These are phyloP conservation scores for Macrophomina pseudophaseolina DNA, from an alignment of 2,329 filamentous ascomycete genomes.

Conservation along the genomic window DNA sequence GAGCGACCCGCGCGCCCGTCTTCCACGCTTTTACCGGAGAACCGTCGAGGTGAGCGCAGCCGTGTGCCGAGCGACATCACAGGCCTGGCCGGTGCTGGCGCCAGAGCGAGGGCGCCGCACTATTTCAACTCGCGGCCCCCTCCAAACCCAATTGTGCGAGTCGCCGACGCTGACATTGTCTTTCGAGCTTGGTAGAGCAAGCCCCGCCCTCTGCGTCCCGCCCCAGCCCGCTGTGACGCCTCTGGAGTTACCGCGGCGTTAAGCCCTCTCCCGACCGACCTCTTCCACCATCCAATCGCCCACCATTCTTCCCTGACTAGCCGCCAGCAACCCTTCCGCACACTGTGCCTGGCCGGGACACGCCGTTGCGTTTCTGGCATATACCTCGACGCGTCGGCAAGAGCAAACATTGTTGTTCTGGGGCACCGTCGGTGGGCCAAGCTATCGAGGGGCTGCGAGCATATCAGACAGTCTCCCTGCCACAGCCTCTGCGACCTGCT, in stretches of 20 bases:
- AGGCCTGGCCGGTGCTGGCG: neutral
- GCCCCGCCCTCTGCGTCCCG: conserved; percentile 11
- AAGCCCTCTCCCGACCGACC: conserved; percentile 20
- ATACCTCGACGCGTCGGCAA: neutral
- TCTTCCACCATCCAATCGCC: neutral
- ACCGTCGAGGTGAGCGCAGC: conserved; percentile 15
- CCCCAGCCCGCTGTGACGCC: conserved; percentile 3
- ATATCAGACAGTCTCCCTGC: conserved; percentile 16
- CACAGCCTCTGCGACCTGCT: neutral
- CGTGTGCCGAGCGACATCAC: conserved; percentile 3
- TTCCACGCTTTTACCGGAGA: neutral
- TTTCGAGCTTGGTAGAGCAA: conserved; percentile 2
- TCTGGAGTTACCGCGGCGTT: conserved; percentile 28
- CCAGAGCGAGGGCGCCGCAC: conserved; percentile 19
- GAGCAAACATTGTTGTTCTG: neutral
- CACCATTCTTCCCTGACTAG: neutral
- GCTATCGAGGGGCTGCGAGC: conserved; percentile 9
- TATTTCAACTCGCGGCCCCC: conserved; percentile 15
- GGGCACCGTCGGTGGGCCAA: conserved; percentile 12
- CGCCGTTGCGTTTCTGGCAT: neutral
- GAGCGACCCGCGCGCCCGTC: neutral
- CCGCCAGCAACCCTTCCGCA: neutral
- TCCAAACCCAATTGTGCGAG: neutral
- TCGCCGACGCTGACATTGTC: conserved; percentile 13
- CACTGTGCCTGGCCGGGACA: neutral